Evolutionary conservation across 2,329 filamentous ascomycete species (phyloP).

Genomic region (Nigrospora oryzae): DNA sequence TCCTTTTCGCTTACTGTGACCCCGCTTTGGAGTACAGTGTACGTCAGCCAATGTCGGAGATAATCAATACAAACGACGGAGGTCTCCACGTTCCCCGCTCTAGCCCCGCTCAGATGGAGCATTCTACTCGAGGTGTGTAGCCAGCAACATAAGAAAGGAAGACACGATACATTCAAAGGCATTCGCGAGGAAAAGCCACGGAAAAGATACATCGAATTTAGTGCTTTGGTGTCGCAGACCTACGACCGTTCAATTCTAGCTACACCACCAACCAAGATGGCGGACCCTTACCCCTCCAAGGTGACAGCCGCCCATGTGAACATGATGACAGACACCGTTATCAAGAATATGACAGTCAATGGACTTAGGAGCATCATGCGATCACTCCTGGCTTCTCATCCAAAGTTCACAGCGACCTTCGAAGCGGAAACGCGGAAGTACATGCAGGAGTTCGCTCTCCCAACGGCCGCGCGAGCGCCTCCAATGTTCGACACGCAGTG

Average conservation of each 20-base stretch:
- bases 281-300: background rate
- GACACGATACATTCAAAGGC: background rate
- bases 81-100: background rate
- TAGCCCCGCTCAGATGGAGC: background rate
- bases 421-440: slow-evolving; percentile 20
- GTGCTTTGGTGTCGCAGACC: background rate
- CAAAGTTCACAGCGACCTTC: slow-evolving; percentile 21
- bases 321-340: slow-evolving; percentile 36
- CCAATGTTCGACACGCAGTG: background rate
- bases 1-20: background rate
- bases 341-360: slow-evolving; percentile 30
- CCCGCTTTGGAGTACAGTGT: background rate
- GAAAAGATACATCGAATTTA: too few relatives aligned
- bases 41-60: background rate
- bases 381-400: slow-evolving; percentile 16
- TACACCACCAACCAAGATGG: background rate
- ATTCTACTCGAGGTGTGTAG: background rate
- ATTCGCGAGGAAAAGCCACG: background rate
- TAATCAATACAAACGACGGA: background rate
- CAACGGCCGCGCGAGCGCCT: background rate
- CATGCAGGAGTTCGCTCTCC: slow-evolving; percentile 10
- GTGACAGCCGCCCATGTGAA: slow-evolving; percentile 30
- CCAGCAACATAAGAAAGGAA: background rate
- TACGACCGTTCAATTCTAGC: background rate
- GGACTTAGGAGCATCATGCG: slow-evolving; percentile 28